Evolutionary conservation across 192 early-diverging fungal species (phyloP), one percentile per base, ranked within the genome.

Genomic region (Coemansia sp.): DNA sequence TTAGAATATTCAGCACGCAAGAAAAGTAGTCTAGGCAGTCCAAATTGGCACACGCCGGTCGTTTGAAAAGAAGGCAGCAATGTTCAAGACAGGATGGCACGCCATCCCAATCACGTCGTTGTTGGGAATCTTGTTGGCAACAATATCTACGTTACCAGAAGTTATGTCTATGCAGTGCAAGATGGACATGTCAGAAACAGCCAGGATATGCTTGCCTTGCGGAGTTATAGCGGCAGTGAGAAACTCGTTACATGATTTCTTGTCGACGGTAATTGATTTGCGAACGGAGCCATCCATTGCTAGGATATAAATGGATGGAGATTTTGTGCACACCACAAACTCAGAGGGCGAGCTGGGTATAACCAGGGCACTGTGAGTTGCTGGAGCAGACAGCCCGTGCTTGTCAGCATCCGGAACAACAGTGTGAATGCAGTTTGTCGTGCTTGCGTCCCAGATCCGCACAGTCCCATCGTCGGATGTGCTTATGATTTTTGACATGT

Each of bases 361-460:
- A 11, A 72, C 76, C 49, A 84, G 83, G 5, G 92, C 85, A 14
- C 70, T 77, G 25, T 70, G 58, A 62, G 81, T 64, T 2, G 76
- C 59, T n/a, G 70, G 72, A 1, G 75, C 58, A 58, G 75, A 17
- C 70, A 86, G 52, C 63, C 76, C 55, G 81, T 70, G 6, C 83
- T 90, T 66, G 83, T 84, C 29, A 58, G 73, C 1, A 55, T 60
- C 49, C 24, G 83, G 54, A 60, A 87, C 67, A 82, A 84, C 11
- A 87, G 89, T 7, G 74, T 75, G 45, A 90, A 66, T 12, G 92
- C 92, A 56, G 64, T 54, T 12, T 87, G 58, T 66, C 88, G 93
- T 83, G 52, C 86, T 88, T n/a, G 84, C 70, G 64, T 97, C 95
- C 96, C 96, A 98, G 45, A 98, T 89, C 84, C 93, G 81, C 4